Conservation (phyloP, 331 rosid species). For the Arachis monticola region DNA sequence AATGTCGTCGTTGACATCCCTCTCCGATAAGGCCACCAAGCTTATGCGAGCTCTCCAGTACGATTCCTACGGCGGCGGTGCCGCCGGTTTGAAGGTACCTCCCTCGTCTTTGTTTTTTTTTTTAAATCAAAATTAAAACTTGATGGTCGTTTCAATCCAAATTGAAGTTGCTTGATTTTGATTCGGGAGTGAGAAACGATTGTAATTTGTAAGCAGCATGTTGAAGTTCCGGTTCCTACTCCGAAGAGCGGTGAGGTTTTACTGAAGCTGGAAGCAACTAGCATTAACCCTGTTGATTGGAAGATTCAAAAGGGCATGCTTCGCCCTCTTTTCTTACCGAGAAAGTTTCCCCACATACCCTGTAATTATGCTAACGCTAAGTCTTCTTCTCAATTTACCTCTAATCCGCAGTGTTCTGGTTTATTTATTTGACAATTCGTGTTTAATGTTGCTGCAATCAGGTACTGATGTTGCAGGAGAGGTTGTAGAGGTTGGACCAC, state of each 20-base stretch:
- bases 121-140: neutral
- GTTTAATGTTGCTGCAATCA: conserved; percentile 32
- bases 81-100: conserved; percentile 45
- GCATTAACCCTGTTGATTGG: conserved; percentile 75
- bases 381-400: neutral
- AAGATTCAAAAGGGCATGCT: conserved; percentile 68
- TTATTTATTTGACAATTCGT: neutral
- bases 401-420: neutral
- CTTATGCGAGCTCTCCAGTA: conserved; percentile 41
- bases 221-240: conserved; percentile 60
- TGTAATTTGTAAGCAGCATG: conserved; percentile 57
- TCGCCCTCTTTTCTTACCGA: conserved; percentile 55
- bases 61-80: conserved; percentile 43
- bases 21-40: conserved; percentile 24
- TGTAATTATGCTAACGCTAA: conserved; percentile 4
- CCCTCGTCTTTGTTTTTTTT: neutral
- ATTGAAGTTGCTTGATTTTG: neutral
- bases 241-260: conserved; percentile 63
- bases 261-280: conserved; percentile 70
- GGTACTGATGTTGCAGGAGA: conserved; percentile 85
- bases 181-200: neutral
- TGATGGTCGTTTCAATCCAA: neutral
- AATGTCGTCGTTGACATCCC: neutral
- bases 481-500: conserved; percentile 65
- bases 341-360: conserved; percentile 67